These are phyloP conservation scores for Papiliotrema flavescens DNA, from an alignment of 1,284 basidiomycete genomes.

Conservation along the genomic window DNA sequence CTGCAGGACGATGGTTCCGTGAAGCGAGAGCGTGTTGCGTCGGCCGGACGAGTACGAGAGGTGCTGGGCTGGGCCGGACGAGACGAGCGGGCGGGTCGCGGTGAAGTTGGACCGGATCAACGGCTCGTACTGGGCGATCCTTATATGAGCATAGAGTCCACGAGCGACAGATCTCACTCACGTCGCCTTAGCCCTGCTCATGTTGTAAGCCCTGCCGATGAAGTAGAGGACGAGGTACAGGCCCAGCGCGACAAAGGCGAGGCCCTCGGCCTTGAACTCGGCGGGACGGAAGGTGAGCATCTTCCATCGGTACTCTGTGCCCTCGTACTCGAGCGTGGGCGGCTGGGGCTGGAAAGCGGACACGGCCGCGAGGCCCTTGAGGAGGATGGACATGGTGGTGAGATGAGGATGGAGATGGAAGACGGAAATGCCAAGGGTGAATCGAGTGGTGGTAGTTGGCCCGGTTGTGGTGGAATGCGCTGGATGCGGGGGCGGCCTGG, in stretches of 20 bases:
- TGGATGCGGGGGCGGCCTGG: not conserved
- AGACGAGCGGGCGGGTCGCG: slow-evolving; percentile 22
- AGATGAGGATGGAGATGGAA: not conserved
- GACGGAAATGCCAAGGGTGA: not conserved
- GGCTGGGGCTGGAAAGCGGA: slow-evolving; percentile 55
- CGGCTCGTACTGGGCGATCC: slow-evolving; percentile 20
- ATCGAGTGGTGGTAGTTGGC: not conserved
- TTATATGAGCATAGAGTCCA: slow-evolving; percentile 1
- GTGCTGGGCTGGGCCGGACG: slow-evolving; percentile 51
- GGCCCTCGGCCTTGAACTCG: slow-evolving; percentile 66
- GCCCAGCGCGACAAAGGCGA: slow-evolving; percentile 56
- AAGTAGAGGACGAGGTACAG: slow-evolving; percentile 37
- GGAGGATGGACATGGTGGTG: slow-evolving; percentile 27
- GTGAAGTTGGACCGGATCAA: slow-evolving; percentile 32
- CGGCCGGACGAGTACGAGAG: slow-evolving; percentile 82
- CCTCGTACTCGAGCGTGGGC: slow-evolving; percentile 54
- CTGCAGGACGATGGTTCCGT: slow-evolving; percentile 69
- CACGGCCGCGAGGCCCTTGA: slow-evolving; percentile 37
- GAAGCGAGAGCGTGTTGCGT: slow-evolving; percentile 67
- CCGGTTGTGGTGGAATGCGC: not conserved
- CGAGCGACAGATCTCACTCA: slow-evolving; percentile 28
- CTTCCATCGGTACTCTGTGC: slow-evolving; percentile 67
- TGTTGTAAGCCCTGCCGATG: slow-evolving; percentile 38
- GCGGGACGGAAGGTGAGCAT: slow-evolving; percentile 74
- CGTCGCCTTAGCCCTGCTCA: slow-evolving; percentile 33